Conservation (phyloP, 2,329 filamentous ascomycete genomes). For the Cryphonectria carpinicola region DNA sequence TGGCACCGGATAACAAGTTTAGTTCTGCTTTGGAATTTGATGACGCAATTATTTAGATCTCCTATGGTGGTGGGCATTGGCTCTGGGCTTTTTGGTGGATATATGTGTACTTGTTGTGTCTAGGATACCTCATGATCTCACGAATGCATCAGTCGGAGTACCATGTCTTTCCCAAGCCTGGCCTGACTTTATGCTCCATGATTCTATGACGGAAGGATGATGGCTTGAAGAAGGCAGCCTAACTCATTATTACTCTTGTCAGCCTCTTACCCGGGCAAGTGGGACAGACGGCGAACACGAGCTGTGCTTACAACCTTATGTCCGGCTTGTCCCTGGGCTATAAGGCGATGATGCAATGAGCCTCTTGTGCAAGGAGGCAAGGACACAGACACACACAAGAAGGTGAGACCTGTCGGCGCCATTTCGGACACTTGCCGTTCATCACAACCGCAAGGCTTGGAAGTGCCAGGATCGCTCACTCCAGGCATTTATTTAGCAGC, state of each 20-base stretch:
- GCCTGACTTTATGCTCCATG: not conserved
- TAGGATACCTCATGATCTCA: conserved; percentile 26
- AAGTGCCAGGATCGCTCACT: not conserved
- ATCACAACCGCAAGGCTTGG: not conserved
- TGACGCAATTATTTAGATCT: conserved; percentile 1
- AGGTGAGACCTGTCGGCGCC: not conserved
- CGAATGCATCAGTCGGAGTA: conserved; percentile 26
- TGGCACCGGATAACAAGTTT: not conserved
- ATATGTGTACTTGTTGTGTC: not conserved
- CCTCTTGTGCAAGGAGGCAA: not conserved
- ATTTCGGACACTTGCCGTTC: conserved; percentile 1
- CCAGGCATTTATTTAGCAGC: not conserved
- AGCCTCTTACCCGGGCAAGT: not conserved
- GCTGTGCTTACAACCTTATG: too few species aligned
- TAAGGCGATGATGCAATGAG: not conserved
- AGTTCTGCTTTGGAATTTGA: not conserved
- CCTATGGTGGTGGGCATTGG: conserved; percentile 3
- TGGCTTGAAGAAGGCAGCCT: not conserved
- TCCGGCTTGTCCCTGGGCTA: not conserved
- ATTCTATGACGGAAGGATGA: not conserved
- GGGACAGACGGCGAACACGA: too few species aligned
- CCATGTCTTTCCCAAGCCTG: not conserved
- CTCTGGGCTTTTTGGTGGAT: not conserved
- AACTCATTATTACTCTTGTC: not conserved
- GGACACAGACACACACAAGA: not conserved